These are phyloP conservation scores for Oryza longistaminata DNA, from an alignment of 176 grass and related monocot genomes.

Conservation along the genomic window DNA sequence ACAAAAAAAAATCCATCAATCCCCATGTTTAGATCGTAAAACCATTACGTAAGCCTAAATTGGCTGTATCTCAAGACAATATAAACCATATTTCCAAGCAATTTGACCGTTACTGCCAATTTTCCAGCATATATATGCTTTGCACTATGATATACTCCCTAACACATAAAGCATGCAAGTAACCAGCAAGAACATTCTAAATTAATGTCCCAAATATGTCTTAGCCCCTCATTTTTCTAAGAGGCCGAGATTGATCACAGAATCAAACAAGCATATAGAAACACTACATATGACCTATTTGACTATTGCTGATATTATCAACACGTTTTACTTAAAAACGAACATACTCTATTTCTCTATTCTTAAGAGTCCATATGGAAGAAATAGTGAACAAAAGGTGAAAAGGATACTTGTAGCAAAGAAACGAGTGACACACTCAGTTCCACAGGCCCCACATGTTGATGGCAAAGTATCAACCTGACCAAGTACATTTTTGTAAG, in stretches of 20 bases:
- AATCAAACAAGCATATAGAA: constrained; percentile 19
- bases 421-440: constrained; percentile 69
- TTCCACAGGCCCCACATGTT: constrained; percentile 79
- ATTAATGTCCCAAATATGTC: background rate
- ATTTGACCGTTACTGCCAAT: background rate
- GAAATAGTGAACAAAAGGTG: background rate
- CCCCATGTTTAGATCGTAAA: background rate
- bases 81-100: background rate
- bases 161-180: background rate
- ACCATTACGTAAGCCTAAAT: too few relatives aligned
- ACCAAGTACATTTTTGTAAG: constrained; percentile 42
- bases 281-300: background rate
- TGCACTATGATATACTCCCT: background rate
- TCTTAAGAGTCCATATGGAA: background rate
- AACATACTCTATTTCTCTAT: background rate
- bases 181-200: background rate
- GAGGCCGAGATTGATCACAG: background rate
- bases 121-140: background rate
- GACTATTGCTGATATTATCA: background rate
- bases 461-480: constrained; percentile 94
- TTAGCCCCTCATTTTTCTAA: background rate
- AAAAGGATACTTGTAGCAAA: constrained; percentile 87
- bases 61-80: too few relatives aligned
- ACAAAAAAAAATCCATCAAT: too few relatives aligned
- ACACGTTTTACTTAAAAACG: background rate